Base-by-base conservation (phyloP, 2,329 filamentous ascomycete species). In the Basipetospora chlamydospora region DNA sequence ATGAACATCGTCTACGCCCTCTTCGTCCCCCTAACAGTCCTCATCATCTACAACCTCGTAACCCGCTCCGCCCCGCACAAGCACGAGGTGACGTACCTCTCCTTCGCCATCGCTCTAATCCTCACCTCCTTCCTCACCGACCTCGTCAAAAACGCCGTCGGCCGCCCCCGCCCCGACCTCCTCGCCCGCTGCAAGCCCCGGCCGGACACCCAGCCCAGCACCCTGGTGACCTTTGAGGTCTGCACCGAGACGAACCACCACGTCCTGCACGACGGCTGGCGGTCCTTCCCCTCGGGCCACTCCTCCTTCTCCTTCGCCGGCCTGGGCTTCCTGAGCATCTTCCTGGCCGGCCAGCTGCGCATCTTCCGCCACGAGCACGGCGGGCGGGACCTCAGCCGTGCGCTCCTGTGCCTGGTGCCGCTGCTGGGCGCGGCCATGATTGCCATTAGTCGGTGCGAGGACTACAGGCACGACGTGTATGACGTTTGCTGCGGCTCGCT, bases 121-220 rank as follows among this genome's bases (percentile, higher is more conserved):
- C 66, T 94, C 34, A 80, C 84, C 1, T 71, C 75, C 5, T 80
- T 95, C 54, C 64, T 96, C 29, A 96, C 90, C 30, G 87, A 96
- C 53, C 62, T 88, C 20, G 68, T 96, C 51, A 98, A 98, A 59
- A 94, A 93, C 52, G 71, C 80, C 8, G 81, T 88, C 18, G 84
- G 84, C 7, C 64, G 84, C 9, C 84, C 86, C 12, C 60, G 71
- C 5, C 71, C 71, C 0, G 71, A 76, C 44, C 52, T 76, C 4
- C 51, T 76, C 18, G 76, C 80, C n/a, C 77, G 90, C 26, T 98
- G 90, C 59, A 77, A 81, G 44, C 87, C 90, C 1, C 59, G 49
- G 1, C 22, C 50, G 0, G 61, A 56, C 23, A 71, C 70, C 3
- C 60, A 66, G 28, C 51, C 50, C 5, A 49, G 69, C 44, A 54